Evolutionary conservation across 352 stramenopile species (phyloP).

Genomic region (Phytopythium montanum): DNA sequence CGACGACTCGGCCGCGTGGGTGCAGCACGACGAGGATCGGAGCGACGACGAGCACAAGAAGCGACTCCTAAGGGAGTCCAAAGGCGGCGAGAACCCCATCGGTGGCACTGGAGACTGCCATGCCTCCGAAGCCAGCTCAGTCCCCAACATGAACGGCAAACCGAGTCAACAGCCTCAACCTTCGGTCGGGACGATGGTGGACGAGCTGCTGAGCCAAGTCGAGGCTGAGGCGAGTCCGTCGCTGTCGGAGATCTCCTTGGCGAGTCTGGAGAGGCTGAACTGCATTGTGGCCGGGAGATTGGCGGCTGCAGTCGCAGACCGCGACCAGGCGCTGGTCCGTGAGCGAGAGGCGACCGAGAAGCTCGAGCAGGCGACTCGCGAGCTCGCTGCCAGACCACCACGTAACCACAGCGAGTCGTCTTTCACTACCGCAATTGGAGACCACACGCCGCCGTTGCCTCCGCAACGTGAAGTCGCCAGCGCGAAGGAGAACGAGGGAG

Average conservation of each 20-base stretch:
- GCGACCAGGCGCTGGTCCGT: slow-evolving; percentile 34
- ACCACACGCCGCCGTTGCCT: background rate
- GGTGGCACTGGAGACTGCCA: background rate
- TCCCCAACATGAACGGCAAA: background rate
- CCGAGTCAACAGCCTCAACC: background rate
- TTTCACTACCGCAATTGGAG: background rate
- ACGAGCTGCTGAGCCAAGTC: slow-evolving; percentile 15
- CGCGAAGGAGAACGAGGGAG: too few relatives aligned
- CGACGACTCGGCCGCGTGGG: slow-evolving; percentile 67
- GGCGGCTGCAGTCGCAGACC: slow-evolving; percentile 26
- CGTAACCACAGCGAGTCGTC: background rate
- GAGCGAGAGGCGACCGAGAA: slow-evolving; percentile 25
- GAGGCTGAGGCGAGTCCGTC: background rate
- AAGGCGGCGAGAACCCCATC: background rate
- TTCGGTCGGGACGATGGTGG: slow-evolving; percentile 5
- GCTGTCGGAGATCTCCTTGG: background rate
- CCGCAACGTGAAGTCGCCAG: background rate
- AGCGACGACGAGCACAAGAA: slow-evolving; percentile 41
- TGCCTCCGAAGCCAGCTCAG: background rate
- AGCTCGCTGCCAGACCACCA: background rate
- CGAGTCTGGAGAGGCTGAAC: slow-evolving; percentile 23
- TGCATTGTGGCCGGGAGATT: slow-evolving; percentile 45
- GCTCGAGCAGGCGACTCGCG: slow-evolving; percentile 21
- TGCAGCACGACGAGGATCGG: slow-evolving; percentile 65
- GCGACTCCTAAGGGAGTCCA: slow-evolving; percentile 13